These are phyloP conservation scores for Exidia glandulosa DNA, from an alignment of 768 basidiomycete genomes.

Conservation along the genomic window DNA sequence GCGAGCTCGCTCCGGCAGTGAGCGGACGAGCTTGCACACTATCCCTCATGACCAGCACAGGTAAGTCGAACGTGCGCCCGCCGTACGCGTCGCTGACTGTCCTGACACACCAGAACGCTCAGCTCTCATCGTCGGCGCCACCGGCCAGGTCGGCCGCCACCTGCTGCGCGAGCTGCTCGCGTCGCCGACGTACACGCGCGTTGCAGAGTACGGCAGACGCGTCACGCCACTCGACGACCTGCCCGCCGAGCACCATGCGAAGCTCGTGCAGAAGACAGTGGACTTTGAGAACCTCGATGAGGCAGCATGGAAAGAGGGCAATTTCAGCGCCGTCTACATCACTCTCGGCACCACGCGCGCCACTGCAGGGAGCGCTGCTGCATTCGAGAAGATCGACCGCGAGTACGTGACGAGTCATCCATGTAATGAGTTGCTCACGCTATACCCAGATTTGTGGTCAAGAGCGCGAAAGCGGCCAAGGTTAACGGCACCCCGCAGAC, in stretches of 20 bases:
- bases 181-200: slow-evolving; percentile 40
- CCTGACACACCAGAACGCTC: slow-evolving; percentile 16
- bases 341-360: slow-evolving; percentile 58
- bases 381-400: slow-evolving; percentile 69
- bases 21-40: too few relatives aligned
- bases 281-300: slow-evolving; percentile 58
- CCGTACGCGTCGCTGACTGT: too few relatives aligned
- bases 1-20: too few relatives aligned
- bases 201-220: slow-evolving; percentile 62
- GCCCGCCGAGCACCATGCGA: slow-evolving; percentile 22
- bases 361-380: slow-evolving; percentile 47
- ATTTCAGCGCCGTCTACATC: slow-evolving; percentile 70
- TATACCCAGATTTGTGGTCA: slow-evolving; percentile 52
- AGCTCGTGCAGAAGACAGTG: slow-evolving; percentile 55
- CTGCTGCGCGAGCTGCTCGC: slow-evolving; percentile 52
- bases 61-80: too few relatives aligned
- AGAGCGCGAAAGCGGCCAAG: slow-evolving; percentile 57
- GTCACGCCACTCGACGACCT: slow-evolving; percentile 36
- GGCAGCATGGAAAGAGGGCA: slow-evolving; percentile 38
- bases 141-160: slow-evolving; percentile 55
- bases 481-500: slow-evolving; percentile 41
- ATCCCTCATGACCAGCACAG: too few relatives aligned
- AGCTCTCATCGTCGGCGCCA: slow-evolving; percentile 67
- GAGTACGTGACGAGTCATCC: slow-evolving; percentile 35
- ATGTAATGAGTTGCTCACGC: background rate